A percentile compares a stretch with the other conserved stretches of the same genome.
Evolutionary conservation across 495 filamentous ascomycete species (phyloP).

Genomic region (Filosporella fistucella): DNA sequence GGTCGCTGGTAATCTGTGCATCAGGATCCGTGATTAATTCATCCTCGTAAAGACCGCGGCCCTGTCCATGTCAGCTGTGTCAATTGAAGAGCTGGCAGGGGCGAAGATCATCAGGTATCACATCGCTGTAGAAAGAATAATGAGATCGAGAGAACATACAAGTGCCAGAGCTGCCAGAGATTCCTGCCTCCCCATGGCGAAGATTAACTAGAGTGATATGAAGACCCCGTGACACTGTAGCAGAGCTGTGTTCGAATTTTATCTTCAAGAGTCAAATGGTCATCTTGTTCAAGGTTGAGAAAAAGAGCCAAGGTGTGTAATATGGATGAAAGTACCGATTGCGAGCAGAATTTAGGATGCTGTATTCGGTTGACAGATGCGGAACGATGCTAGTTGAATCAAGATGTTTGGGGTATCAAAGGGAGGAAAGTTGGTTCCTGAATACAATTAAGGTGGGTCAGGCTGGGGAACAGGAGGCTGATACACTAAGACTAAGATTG

Average conservation of each 20-base stretch:
- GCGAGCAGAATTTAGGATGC: too few relatives aligned
- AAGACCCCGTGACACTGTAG: too few relatives aligned
- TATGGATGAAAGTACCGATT: too few relatives aligned
- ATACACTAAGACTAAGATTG: constrained; percentile 20
- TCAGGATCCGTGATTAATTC: constrained; percentile 35
- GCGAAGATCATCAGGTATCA: not conserved
- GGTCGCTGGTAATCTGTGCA: constrained; percentile 35
- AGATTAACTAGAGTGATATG: too few relatives aligned
- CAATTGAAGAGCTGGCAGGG: not conserved
- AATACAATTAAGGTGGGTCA: not conserved
- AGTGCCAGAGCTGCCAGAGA: constrained; percentile 45
- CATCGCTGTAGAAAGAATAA: not conserved
- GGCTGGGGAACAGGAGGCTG: not conserved
- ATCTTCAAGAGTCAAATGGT: too few relatives aligned
- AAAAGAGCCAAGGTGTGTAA: too few relatives aligned
- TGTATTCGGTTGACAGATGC: too few relatives aligned
- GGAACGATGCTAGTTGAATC: too few relatives aligned
- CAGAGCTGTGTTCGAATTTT: too few relatives aligned
- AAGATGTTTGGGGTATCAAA: too few relatives aligned
- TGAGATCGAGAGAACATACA: constrained; percentile 28
- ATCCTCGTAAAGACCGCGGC: constrained; percentile 68
- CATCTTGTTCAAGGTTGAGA: too few relatives aligned
- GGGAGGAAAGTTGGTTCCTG: too few relatives aligned
- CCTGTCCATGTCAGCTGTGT: constrained; percentile 41
- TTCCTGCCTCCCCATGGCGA: constrained; percentile 42